Conservation (phyloP, 1,284 basidiomycete genomes). For the Wolfiporia cocos region DNA sequence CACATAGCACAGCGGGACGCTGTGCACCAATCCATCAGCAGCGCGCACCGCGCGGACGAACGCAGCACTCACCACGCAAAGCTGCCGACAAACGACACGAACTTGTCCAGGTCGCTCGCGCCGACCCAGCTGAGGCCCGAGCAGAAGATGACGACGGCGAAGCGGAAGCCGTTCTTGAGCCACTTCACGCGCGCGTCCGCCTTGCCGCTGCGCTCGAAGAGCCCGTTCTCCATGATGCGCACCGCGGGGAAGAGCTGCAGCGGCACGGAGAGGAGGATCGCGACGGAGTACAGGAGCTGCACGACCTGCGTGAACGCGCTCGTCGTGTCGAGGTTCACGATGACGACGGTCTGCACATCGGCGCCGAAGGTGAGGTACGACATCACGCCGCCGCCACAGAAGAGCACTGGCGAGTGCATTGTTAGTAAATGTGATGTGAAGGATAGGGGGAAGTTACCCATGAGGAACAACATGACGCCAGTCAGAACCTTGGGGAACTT, state of each 20-base stretch:
- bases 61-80: conserved; percentile 78
- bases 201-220: conserved; percentile 92
- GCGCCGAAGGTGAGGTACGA: conserved; percentile 89
- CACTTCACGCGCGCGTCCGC: conserved; percentile 66
- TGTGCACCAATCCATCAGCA: conserved; percentile 24
- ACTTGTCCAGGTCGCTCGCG: conserved; percentile 92
- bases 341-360: conserved; percentile 88
- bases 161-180: conserved; percentile 92
- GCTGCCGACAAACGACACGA: conserved; percentile 90
- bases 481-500: conserved; percentile 89
- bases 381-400: conserved; percentile 86
- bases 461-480: conserved; percentile 85
- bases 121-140: conserved; percentile 79
- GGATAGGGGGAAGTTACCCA: conserved; percentile 35
- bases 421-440: background rate
- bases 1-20: conserved; percentile 90
- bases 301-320: conserved; percentile 89
- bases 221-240: conserved; percentile 93
- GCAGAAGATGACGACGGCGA: conserved; percentile 70
- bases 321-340: conserved; percentile 87
- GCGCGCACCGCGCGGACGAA: background rate
- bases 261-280: conserved; percentile 91
- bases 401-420: conserved; percentile 51
- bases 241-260: conserved; percentile 97
- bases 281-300: conserved; percentile 86